phyloP scores from a whole-genome alignment of 768 basidiomycete genomes.

The Fistulinella prunicolor region DNA sequence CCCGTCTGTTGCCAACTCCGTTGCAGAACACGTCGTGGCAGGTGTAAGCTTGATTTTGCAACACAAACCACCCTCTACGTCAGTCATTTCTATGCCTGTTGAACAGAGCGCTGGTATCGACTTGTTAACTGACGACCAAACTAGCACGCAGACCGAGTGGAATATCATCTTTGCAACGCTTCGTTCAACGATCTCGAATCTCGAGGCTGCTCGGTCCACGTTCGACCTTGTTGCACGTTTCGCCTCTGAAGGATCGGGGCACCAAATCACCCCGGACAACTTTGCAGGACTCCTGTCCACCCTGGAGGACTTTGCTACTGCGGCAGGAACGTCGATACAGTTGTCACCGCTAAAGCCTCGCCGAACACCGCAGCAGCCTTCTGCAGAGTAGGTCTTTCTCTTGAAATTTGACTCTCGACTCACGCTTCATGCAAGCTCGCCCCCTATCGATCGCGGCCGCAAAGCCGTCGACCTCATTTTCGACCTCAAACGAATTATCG shows the following conservation, averaged over 20 bases:
- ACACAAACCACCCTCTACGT: constrained; percentile 69
- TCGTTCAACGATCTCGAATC: constrained; percentile 78
- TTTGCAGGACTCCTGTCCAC: constrained; percentile 75
- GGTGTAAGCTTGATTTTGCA: constrained; percentile 81
- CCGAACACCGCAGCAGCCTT: constrained; percentile 46
- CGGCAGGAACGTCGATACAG: constrained; percentile 64
- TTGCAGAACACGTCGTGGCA: constrained; percentile 88
- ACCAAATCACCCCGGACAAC: constrained; percentile 72
- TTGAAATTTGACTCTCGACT: neutral
- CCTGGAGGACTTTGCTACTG: constrained; percentile 82
- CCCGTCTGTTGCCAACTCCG: constrained; percentile 67
- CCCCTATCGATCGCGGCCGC: constrained; percentile 74
- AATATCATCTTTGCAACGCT: constrained; percentile 87
- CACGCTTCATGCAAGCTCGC: constrained; percentile 48
- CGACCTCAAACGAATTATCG: constrained; percentile 64
- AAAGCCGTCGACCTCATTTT: constrained; percentile 80
- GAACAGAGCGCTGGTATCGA: neutral
- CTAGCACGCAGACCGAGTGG: constrained; percentile 92
- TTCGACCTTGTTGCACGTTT: constrained; percentile 75
- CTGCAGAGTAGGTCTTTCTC: constrained; percentile 46
- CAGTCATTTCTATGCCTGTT: neutral
- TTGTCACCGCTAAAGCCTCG: constrained; percentile 54
- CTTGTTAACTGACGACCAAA: constrained; percentile 8
- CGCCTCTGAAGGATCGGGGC: constrained; percentile 57
- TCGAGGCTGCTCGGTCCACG: constrained; percentile 82